These are phyloP conservation scores for Mortierella sp. DNA, from an alignment of 371 early-diverging fungal species.

Conservation along the genomic window DNA sequence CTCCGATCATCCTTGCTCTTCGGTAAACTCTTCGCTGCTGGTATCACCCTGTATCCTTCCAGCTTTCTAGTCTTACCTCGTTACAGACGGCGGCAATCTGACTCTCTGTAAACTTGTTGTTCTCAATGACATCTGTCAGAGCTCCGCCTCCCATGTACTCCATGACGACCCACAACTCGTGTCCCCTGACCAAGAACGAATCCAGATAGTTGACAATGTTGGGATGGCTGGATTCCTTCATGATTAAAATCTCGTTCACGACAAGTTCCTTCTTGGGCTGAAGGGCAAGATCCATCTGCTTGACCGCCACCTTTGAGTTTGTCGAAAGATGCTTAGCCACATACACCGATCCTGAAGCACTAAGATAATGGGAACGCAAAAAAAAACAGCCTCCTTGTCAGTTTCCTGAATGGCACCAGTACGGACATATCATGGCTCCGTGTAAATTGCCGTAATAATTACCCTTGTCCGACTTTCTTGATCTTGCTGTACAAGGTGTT, in stretches of 20 bases:
- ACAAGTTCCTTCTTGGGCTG: conserved; percentile 96
- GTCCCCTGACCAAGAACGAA: conserved; percentile 83
- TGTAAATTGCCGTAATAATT: conserved; percentile 27
- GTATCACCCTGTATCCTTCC: background rate
- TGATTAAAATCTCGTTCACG: conserved; percentile 96
- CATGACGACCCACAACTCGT: conserved; percentile 98
- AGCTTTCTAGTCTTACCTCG: conserved; percentile 63
- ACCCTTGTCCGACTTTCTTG: conserved; percentile 98
- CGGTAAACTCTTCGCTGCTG: background rate
- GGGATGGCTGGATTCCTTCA: conserved; percentile 95
- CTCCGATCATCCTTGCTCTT: background rate
- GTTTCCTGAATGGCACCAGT: background rate
- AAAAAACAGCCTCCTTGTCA: background rate
- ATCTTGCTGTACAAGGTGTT: conserved; percentile 87
- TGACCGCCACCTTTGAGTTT: conserved; percentile 91
- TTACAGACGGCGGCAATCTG: conserved; percentile 94
- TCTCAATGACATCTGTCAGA: conserved; percentile 97
- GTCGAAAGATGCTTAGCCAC: conserved; percentile 80
- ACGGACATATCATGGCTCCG: too few relatives aligned
- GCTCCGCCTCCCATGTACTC: conserved; percentile 99
- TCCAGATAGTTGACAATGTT: conserved; percentile 98
- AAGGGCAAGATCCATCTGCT: conserved; percentile 95
- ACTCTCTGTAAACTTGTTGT: conserved; percentile 89
- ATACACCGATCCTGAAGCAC: conserved; percentile 97
- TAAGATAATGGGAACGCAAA: conserved; percentile 24